Evolutionary conservation across 495 filamentous ascomycete species (phyloP).

Genomic region (Choiromyces venosus): DNA sequence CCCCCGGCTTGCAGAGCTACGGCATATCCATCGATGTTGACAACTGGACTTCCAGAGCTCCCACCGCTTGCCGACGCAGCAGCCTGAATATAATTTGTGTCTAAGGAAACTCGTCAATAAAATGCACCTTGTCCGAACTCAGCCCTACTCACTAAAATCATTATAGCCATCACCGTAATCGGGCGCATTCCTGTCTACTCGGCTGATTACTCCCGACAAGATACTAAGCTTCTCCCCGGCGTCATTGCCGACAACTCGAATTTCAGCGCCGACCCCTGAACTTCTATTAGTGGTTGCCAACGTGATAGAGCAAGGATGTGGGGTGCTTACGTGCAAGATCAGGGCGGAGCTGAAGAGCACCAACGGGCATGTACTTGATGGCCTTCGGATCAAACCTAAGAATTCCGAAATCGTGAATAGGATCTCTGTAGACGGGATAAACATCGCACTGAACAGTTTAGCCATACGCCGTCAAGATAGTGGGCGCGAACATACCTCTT

Average conservation of each 20-base stretch:
- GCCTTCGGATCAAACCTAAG: slow-evolving; percentile 89
- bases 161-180: slow-evolving; percentile 98
- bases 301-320: neutral
- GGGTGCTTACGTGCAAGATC: slow-evolving; percentile 61
- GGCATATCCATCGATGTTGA: slow-evolving; percentile 88
- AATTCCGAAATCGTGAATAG: slow-evolving; percentile 97
- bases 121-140: slow-evolving; percentile 1
- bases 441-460: slow-evolving; percentile 68
- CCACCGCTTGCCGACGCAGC: slow-evolving; percentile 93
- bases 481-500: slow-evolving; percentile 54
- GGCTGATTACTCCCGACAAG: slow-evolving; percentile 92
- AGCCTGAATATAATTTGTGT: slow-evolving; percentile 98
- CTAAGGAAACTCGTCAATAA: slow-evolving; percentile 16
- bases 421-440: slow-evolving; percentile 95
- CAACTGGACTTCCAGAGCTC: slow-evolving; percentile 93
- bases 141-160: slow-evolving; percentile 63
- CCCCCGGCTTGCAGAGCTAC: slow-evolving; percentile 94
- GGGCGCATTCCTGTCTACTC: slow-evolving; percentile 90
- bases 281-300: slow-evolving; percentile 15
- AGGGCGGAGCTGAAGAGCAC: slow-evolving; percentile 73
- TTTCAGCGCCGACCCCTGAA: slow-evolving; percentile 72
- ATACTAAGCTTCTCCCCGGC: slow-evolving; percentile 98
- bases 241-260: slow-evolving; percentile 96
- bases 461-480: slow-evolving; percentile 10
- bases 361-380: slow-evolving; percentile 92